Evolutionary conservation across 352 stramenopile genomes (phyloP).

Genomic region (Pythium insidiosum): DNA sequence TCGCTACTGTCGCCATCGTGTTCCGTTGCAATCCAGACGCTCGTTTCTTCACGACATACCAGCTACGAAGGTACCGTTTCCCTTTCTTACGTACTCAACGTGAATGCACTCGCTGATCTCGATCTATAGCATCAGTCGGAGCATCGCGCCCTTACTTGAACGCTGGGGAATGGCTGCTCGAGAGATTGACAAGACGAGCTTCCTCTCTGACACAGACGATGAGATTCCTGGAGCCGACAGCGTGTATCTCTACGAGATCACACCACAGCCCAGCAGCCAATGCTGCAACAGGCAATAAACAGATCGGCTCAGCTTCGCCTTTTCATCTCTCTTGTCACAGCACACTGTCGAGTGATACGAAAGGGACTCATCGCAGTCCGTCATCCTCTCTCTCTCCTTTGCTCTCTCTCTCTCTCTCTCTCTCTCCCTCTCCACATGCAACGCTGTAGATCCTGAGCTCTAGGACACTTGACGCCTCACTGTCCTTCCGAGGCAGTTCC

Average conservation of each 20-base stretch:
- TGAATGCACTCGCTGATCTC: neutral
- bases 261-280: neutral
- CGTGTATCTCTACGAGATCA: slow-evolving; percentile 57
- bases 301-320: slow-evolving; percentile 73
- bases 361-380: slow-evolving; percentile 6
- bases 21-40: slow-evolving; percentile 37
- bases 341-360: slow-evolving; percentile 5
- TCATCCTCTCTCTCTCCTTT: too few species aligned
- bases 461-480: too few species aligned
- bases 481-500: slow-evolving; percentile 5
- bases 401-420: too few species aligned
- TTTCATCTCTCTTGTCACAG: slow-evolving; percentile 22
- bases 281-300: neutral
- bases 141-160: slow-evolving; percentile 41
- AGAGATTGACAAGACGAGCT: slow-evolving; percentile 21
- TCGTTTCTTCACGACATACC: slow-evolving; percentile 52
- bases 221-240: slow-evolving; percentile 15
- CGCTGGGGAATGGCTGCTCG: slow-evolving; percentile 36
- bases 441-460: too few species aligned
- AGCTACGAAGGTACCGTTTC: slow-evolving; percentile 36
- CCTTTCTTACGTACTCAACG: neutral
- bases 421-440: too few species aligned
- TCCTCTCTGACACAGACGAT: slow-evolving; percentile 19
- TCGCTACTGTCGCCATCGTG: slow-evolving; percentile 55
- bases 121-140: slow-evolving; percentile 33